Evolutionary conservation across 495 filamentous ascomycete genomes (phyloP), one percentile per base, ranked within the genome.

Genomic region (Penicillium manginii): DNA sequence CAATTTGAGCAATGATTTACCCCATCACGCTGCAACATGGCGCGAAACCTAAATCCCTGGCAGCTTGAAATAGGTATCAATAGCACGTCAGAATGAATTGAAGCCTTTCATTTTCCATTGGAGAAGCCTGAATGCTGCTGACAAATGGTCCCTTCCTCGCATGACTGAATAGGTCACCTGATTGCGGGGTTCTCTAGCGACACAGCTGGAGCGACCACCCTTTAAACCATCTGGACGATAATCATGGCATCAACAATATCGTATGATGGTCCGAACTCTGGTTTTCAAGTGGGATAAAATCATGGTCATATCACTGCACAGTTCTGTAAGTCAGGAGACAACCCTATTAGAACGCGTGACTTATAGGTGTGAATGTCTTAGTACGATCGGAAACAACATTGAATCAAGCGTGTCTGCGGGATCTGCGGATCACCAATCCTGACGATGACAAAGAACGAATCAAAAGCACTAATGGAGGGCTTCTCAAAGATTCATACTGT

Each of bases 401-500:
- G 22, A 26, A 54, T 33, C 19, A 55, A 50, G 57, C 15, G 12
- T 62, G 43, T 18, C 43, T 57, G 9, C 42, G 37, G 29, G 50
- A 54, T 55, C 14, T 62, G 47, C 50, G 39, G 9, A 19, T 52
- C 3, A 79, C 76, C 37, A 65, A 78, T 58, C 76, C 77, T 17
- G 60, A 67, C 19, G 61, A 76, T 43, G 60, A 76, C 21, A 70
- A 81, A 18, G 61, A 78, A 12, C 60, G 60, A 3, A 69, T 69
- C 18, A 9, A 69, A 40, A 18, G 43, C 2, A 40, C 14, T 42
- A 60, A 64, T 3, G 79, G 71, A 26, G 67, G 66, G 12, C 61
- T 83, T 1, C 56, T 83, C 1, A 22, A 60, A 29, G 77, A 77
- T 45, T 71, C 67, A 17, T 80, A 74, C 55, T 17, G 32, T 50